Base-by-base conservation (phyloP, 257 asterid genomes). In the Nicotiana tomentosiformis region DNA sequence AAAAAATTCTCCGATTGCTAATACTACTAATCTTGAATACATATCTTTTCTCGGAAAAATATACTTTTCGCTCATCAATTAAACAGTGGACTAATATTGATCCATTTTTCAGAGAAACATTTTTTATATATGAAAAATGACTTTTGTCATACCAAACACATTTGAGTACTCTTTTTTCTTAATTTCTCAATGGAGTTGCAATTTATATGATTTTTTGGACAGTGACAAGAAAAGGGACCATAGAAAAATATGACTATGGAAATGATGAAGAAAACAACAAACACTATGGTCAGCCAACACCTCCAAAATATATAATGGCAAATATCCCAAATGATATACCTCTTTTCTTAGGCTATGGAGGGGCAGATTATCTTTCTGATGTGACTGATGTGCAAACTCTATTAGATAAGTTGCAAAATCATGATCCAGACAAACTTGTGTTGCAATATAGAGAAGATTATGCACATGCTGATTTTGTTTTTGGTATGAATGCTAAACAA, bases 171-270 rank as follows among this genome's bases (percentile, higher is more conserved):
- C 4, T 0, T 9, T 32, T 43, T 43, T 43, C 51, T 43, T 8
- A 43, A 2, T 43, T 43, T 8, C 2, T 43, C 15, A 20, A 3
- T 30, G 1, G 16, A 65, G 3, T 65, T 65, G 5, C 23, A 0
- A 43, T 0, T 70, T 0, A 1, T 0, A 1, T n/a, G 5, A 0
- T 66, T 61, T 23, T 37, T 12, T 43, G 26, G 17, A 14, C 55
- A 93, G 97, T 93, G 97, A 87, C 90, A 26, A 84, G 96, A 69
- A n/a, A 81, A 57, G 94, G 97, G 7, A 83, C 79, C 26, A 86
- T 93, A 55, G 76, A 83, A 29, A 91, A 81, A 91, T 93, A 89
- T 20, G 96, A 93, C 66, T 93, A 90, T n/a, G 93, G 92, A 69
- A 87, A 65, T 49, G 83, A 83, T 77, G 76, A 84, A 26, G 87